A percentile compares a stretch with the other conserved stretches of the same genome.
Evolutionary conservation across 208 protist genomes (phyloP).

Genomic region (Eutreptiella sp.): DNA sequence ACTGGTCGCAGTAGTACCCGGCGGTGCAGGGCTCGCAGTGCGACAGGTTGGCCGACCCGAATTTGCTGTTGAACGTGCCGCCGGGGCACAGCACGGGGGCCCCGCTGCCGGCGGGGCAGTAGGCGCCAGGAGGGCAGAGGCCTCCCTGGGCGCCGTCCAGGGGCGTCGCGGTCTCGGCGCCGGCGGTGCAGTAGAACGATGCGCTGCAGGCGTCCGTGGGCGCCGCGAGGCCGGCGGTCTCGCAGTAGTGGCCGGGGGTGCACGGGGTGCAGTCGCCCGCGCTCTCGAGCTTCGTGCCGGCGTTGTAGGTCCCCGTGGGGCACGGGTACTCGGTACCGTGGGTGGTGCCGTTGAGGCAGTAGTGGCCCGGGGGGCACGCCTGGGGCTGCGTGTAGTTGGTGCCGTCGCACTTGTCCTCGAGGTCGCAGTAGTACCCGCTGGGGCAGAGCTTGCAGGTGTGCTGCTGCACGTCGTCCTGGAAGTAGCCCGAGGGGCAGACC

Average conservation of each 20-base stretch:
- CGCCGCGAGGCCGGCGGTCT: neutral
- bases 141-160: neutral
- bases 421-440: slow-evolving; percentile 20
- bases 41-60: neutral
- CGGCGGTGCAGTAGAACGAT: slow-evolving; percentile 31
- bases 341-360: slow-evolving; percentile 36
- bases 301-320: slow-evolving; percentile 31
- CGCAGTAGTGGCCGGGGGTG: slow-evolving; percentile 32
- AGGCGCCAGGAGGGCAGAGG: slow-evolving; percentile 30
- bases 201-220: slow-evolving; percentile 28
- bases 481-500: slow-evolving; percentile 22
- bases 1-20: slow-evolving; percentile 7
- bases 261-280: slow-evolving; percentile 23
- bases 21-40: slow-evolving; percentile 24
- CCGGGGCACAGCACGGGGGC: slow-evolving; percentile 25
- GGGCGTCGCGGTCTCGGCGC: slow-evolving; percentile 8
- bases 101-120: slow-evolving; percentile 15
- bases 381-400: slow-evolving; percentile 23
- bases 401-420: slow-evolving; percentile 16
- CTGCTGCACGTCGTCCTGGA: slow-evolving; percentile 24
- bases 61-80: slow-evolving; percentile 26
- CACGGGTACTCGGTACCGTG: slow-evolving; percentile 26
- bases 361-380: slow-evolving; percentile 27
- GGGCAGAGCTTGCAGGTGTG: slow-evolving; percentile 24
- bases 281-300: slow-evolving; percentile 3